Percentiles rank a stretch among this genome's conserved stretches.
Conservation (phyloP, 305 asterid genomes). For the Fraxinus paxiana region DNA sequence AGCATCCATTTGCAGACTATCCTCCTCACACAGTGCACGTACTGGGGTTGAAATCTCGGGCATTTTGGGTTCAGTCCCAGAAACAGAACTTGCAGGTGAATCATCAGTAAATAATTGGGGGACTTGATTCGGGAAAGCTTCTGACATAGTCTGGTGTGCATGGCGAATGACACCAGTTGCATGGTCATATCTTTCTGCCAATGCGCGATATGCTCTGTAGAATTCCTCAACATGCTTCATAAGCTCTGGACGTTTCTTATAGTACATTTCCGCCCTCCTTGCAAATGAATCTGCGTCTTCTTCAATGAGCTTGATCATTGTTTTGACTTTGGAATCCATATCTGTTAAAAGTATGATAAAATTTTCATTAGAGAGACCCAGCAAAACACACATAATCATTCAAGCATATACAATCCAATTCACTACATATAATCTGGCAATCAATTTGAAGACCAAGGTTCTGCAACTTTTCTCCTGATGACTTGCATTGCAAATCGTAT, state of each 20-base stretch:
- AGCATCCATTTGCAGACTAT: constrained; percentile 30
- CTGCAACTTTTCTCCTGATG: not conserved
- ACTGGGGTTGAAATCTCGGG: constrained; percentile 45
- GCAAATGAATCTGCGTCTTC: constrained; percentile 98
- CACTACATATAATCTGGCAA: constrained; percentile 3
- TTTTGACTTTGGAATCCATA: constrained; percentile 86
- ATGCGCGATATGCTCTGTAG: constrained; percentile 90
- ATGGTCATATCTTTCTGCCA: constrained; percentile 94
- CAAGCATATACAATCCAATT: not conserved
- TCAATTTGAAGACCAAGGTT: constrained; percentile 6
- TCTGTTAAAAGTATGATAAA: constrained; percentile 38
- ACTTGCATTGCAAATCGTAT: not conserved
- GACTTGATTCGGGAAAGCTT: constrained; percentile 78
- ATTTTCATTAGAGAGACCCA: constrained; percentile 13
- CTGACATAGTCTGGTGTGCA: constrained; percentile 88
- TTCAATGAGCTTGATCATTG: constrained; percentile 93
- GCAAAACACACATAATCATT: constrained; percentile 8
- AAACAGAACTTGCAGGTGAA: constrained; percentile 46
- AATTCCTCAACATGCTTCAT: constrained; percentile 94
- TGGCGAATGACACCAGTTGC: constrained; percentile 97
- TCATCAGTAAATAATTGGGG: constrained; percentile 58
- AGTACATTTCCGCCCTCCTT: constrained; percentile 97
- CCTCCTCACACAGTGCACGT: constrained; percentile 31
- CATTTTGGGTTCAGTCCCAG: constrained; percentile 52
- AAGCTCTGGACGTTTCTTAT: constrained; percentile 95